Percentiles rank a stretch among this genome's conserved stretches.
Conservation (phyloP, 306 rosid genomes). For the Chamaecrista fasciculata region DNA sequence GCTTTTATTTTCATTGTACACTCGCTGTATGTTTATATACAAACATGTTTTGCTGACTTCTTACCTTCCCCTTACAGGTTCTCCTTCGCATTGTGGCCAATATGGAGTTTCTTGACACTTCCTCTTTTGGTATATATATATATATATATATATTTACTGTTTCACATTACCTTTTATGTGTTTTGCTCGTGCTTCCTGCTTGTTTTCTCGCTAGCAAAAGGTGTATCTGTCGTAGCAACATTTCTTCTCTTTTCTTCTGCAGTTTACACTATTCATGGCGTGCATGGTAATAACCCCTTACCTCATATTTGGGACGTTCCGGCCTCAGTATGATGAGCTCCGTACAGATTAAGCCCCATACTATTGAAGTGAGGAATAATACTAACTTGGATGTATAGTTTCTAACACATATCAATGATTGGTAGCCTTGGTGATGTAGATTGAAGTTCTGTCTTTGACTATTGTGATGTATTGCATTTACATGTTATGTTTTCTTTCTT, state of each 20-base stretch:
- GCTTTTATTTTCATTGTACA: constrained; percentile 11
- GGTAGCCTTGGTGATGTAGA: constrained; percentile 34
- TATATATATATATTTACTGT: background rate
- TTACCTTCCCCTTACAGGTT: constrained; percentile 47
- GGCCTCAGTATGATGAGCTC: constrained; percentile 58
- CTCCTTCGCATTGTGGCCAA: constrained; percentile 91
- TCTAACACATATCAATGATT: constrained; percentile 41
- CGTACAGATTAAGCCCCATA: constrained; percentile 68
- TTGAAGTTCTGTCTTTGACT: constrained; percentile 42
- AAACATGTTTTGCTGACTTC: constrained; percentile 35
- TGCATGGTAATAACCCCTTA: constrained; percentile 85
- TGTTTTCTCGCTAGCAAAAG: constrained; percentile 14
- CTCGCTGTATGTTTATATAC: background rate
- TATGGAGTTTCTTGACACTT: constrained; percentile 87
- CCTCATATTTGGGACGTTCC: constrained; percentile 65
- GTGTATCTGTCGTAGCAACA: constrained; percentile 26
- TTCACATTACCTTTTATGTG: background rate
- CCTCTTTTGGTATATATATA: constrained; percentile 79
- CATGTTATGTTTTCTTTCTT: constrained; percentile 41
- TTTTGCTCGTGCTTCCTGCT: background rate
- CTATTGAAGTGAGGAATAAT: constrained; percentile 42
- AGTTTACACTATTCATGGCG: constrained; percentile 97
- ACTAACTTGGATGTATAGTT: constrained; percentile 53
- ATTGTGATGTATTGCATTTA: constrained; percentile 29
- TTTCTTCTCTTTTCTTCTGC: constrained; percentile 41